Evolutionary conservation across 805 yeast genomes (phyloP), one percentile per base, ranked within the genome.

Genomic region (Starmera pachycereana): DNA sequence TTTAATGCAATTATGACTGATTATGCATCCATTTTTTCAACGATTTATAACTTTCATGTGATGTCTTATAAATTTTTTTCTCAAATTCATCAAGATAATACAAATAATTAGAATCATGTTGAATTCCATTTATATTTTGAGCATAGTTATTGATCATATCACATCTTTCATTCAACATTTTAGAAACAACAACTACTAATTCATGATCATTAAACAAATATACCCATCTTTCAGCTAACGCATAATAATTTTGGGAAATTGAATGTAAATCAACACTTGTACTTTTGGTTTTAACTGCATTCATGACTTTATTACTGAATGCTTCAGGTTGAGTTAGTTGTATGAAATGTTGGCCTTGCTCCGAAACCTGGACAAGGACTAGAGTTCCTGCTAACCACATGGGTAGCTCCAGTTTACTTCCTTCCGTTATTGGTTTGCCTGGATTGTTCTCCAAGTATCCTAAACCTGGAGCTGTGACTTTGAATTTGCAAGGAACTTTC

Each of bases 401-500:
- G 0, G 97, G 97, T 19, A 90, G 66, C 42, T 84, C 89, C 4
- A 87, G 52, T 51, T 77, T 78, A 3, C 88, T 68, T 29, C 76
- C 78, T 49, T 74, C 69, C 40, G 63, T 60, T 36, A 66, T 61
- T n/a, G 62, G 58, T 46, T 75, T 70, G 1, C 82, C 85, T 1
- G 87, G 84, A 44, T 81, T 76, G 8, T 89, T 87, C 52, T 82
- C 89, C 7, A 90, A 65, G 52, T 81, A 86, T 3, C 96, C 97
- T n/a, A 90, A 63, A 0, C 92, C 90, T 0, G 95, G 94, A 8
- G 87, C 81, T 0, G 81, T 71, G 36, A 79, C 72, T 47, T 81
- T 79, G 63, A 89, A 87, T 39, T 72, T 75, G 52, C 90, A 78
- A 0, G 96, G 96, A 8, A 89, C 63, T 52, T 78, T 79, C 65